Evolutionary conservation across 1,139 yeast species (phyloP).

Genomic region (Blastobotrys malaysiensis): DNA sequence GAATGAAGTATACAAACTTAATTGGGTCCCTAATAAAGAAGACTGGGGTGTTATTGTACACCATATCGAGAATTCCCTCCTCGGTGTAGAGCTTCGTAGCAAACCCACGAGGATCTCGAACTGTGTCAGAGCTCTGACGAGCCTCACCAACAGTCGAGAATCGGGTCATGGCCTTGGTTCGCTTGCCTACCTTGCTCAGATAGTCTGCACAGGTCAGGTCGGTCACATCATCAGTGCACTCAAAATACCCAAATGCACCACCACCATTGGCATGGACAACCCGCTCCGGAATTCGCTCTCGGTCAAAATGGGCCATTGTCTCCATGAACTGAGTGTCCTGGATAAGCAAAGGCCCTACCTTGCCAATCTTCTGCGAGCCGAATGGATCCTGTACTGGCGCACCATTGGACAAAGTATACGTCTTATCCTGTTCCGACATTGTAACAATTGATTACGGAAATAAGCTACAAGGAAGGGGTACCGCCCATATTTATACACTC

Average conservation of each 20-base stretch:
- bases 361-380: conserved; percentile 69
- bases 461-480: neutral
- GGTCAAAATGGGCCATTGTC: conserved; percentile 71
- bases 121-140: conserved; percentile 72
- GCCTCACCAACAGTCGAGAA: conserved; percentile 89
- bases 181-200: conserved; percentile 65
- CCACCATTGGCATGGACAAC: conserved; percentile 87
- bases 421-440: neutral
- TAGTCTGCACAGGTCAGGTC: conserved; percentile 68
- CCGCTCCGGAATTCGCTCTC: conserved; percentile 82
- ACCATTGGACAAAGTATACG: conserved; percentile 64
- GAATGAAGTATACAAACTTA: conserved; percentile 81
- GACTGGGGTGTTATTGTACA: conserved; percentile 80
- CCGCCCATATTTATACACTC: neutral
- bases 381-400: conserved; percentile 59
- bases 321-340: conserved; percentile 76
- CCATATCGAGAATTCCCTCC: conserved; percentile 82
- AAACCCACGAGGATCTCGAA: conserved; percentile 85
- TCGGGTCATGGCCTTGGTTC: conserved; percentile 63
- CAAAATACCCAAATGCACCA: conserved; percentile 75
- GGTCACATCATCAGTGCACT: conserved; percentile 72
- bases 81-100: conserved; percentile 75
- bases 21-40: conserved; percentile 80
- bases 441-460: neutral
- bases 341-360: conserved; percentile 66